Evolutionary conservation across 2,329 filamentous ascomycete genomes (phyloP).

Genomic region (Exophiala aquamarina): DNA sequence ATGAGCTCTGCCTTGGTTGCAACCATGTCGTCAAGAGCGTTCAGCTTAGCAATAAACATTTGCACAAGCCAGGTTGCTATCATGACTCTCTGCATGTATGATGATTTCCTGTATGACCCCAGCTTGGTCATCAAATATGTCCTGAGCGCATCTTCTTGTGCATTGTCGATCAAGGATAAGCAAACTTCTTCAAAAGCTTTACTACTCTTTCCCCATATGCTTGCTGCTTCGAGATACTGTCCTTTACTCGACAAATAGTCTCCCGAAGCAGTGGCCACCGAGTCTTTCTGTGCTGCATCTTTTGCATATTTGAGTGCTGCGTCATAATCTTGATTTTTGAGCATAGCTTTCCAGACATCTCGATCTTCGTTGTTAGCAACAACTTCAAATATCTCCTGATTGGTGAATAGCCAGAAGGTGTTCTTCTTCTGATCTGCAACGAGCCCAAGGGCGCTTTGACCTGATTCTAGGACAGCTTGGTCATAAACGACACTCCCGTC

Average conservation of each 20-base stretch:
- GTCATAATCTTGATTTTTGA: conserved; percentile 84
- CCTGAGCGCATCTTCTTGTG: conserved; percentile 84
- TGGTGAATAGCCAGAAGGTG: conserved; percentile 95
- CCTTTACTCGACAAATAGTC: conserved; percentile 82
- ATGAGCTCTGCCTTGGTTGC: conserved; percentile 81
- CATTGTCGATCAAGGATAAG: conserved; percentile 82
- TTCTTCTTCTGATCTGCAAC: conserved; percentile 91
- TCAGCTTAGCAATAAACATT: conserved; percentile 95
- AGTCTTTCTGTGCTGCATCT: conserved; percentile 79
- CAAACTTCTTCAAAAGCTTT: conserved; percentile 97
- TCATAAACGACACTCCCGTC: conserved; percentile 85
- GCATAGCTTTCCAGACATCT: conserved; percentile 92
- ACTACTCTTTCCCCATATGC: conserved; percentile 89
- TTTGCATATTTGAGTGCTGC: conserved; percentile 82
- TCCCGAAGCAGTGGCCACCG: conserved; percentile 86
- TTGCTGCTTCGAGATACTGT: conserved; percentile 80
- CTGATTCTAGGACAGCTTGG: conserved; percentile 77
- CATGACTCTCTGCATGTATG: conserved; percentile 92
- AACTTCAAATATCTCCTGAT: conserved; percentile 88
- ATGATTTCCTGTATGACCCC: conserved; percentile 74
- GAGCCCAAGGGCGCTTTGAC: conserved; percentile 77
- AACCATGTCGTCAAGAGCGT: conserved; percentile 90
- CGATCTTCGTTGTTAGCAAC: conserved; percentile 86
- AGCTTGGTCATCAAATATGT: conserved; percentile 88
- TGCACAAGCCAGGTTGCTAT: conserved; percentile 93